Conservation (phyloP, 768 basidiomycete genomes). For the Boletus edulis region DNA sequence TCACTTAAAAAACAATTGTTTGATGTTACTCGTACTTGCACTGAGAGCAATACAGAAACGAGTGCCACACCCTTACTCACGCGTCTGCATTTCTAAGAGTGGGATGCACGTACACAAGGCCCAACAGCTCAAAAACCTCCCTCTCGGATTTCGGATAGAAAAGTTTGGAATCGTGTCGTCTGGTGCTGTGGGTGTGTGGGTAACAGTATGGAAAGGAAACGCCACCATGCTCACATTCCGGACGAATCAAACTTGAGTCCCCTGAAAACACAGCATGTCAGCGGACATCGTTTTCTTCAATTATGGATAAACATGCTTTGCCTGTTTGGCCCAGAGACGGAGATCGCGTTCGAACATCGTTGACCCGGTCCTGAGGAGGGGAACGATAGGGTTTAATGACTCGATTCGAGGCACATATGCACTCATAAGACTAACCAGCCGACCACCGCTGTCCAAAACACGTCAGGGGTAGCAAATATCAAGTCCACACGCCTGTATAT, state of each 20-base stretch:
- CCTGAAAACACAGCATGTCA: slow-evolving; percentile 34
- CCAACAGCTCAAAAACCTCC: slow-evolving; percentile 71
- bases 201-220: background rate
- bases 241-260: slow-evolving; percentile 85
- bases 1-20: background rate
- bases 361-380: slow-evolving; percentile 67
- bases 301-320: slow-evolving; percentile 39
- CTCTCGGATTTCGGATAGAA: slow-evolving; percentile 63
- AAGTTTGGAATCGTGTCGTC: slow-evolving; percentile 59
- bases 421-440: slow-evolving; percentile 62
- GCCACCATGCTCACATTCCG: slow-evolving; percentile 54
- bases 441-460: slow-evolving; percentile 86
- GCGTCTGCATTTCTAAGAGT: slow-evolving; percentile 68
- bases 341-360: slow-evolving; percentile 89
- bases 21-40: background rate
- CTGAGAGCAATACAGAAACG: background rate
- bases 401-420: background rate
- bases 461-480: slow-evolving; percentile 71
- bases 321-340: slow-evolving; percentile 65
- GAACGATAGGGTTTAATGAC: background rate
- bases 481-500: slow-evolving; percentile 76
- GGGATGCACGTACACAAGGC: slow-evolving; percentile 70
- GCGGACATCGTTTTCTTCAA: background rate
- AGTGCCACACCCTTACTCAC: slow-evolving; percentile 28
- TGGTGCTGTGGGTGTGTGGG: slow-evolving; percentile 33